A percentile compares a stretch with the other conserved stretches of the same genome.
phyloP scores from a whole-genome alignment of 2,329 filamentous ascomycete species.

The Colletotrichum cuscutae region DNA sequence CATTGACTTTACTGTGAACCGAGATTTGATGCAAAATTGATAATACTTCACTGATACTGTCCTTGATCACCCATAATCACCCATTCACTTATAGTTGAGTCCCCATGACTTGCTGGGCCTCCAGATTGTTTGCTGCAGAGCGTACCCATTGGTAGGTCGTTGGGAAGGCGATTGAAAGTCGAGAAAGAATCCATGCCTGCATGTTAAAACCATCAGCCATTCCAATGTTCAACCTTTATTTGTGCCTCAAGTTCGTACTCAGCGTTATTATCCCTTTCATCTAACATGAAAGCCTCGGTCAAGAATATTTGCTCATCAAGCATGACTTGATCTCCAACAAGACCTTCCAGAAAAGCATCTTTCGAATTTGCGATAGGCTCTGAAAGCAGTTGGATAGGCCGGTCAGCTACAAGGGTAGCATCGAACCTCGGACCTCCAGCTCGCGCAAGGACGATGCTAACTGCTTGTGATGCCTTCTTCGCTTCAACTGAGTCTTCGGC shows the following conservation, averaged over 20 bases:
- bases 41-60: neutral
- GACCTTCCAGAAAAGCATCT: neutral
- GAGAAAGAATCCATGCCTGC: neutral
- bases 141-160: neutral
- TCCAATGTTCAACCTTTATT: neutral
- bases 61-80: neutral
- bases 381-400: neutral
- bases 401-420: neutral
- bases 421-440: conserved; percentile 20
- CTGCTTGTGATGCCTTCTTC: neutral
- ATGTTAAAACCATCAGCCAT: neutral
- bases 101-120: neutral
- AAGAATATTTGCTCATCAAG: neutral
- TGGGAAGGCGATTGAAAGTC: neutral
- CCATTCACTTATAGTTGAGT: neutral
- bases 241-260: neutral
- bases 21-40: no score
- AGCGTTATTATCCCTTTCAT: neutral
- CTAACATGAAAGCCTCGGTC: neutral
- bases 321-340: neutral
- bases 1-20: neutral
- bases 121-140: neutral
- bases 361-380: no score
- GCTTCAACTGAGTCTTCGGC: neutral
- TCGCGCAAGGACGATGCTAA: conserved; percentile 17